These are phyloP conservation scores for Gnetum montanum DNA, from an alignment of 75 land plant genomes.

Conservation along the genomic window DNA sequence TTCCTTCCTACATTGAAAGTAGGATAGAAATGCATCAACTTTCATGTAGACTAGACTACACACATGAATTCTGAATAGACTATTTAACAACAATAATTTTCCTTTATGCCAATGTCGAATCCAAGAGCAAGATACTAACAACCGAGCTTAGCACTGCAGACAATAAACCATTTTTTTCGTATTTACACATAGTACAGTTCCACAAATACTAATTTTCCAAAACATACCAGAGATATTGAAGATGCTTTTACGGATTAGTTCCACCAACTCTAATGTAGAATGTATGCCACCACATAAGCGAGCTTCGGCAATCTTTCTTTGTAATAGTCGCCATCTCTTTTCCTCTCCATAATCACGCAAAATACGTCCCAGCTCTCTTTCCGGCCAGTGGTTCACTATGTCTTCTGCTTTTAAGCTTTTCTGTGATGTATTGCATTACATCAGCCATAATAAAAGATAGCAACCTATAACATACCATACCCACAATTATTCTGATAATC, in stretches of 20 bases:
- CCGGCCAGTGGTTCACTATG: constrained; percentile 90
- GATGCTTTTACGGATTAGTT: constrained; percentile 35
- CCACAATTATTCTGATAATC: no score
- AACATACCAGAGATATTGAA: constrained; percentile 24
- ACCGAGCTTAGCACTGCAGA: no score
- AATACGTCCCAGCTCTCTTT: constrained; percentile 78
- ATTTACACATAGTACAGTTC: no score
- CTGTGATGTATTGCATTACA: constrained; percentile 31
- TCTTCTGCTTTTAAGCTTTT: constrained; percentile 77
- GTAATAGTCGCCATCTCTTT: constrained; percentile 67
- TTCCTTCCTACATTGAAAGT: constrained; percentile 55
- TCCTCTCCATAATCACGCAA: constrained; percentile 97
- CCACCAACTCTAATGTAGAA: constrained; percentile 66
- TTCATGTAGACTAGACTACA: no score
- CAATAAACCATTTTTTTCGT: no score
- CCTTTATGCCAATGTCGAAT: no score
- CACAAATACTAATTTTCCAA: not conserved
- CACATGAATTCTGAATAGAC: no score
- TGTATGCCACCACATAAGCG: constrained; percentile 70
- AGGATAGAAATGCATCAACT: no score
- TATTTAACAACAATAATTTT: no score
- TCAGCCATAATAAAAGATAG: no score
- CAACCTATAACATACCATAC: no score
- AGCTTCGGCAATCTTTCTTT: constrained; percentile 63
- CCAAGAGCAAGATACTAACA: no score